These are phyloP conservation scores for Spathaspora sp. DNA, from an alignment of 805 yeast genomes.

Conservation along the genomic window DNA sequence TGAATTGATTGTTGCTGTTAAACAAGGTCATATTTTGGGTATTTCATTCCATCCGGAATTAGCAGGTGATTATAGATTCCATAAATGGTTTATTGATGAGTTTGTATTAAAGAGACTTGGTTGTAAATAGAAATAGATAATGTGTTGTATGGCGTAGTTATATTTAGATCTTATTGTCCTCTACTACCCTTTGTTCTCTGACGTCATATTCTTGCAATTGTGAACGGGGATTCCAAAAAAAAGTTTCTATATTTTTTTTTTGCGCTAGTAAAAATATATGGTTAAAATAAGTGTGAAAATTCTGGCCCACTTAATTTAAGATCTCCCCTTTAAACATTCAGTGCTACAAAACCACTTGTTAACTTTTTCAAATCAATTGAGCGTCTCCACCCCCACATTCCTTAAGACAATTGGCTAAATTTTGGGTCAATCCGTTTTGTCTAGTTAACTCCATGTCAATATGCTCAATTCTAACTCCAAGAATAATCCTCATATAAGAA, in stretches of 20 bases:
- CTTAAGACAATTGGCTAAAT: background rate
- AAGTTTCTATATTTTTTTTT: too few species aligned
- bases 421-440: background rate
- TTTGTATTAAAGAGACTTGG: slow-evolving; percentile 35
- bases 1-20: slow-evolving; percentile 63
- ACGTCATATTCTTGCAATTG: background rate
- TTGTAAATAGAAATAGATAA: too few species aligned
- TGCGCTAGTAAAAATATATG: too few species aligned
- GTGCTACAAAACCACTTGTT: background rate
- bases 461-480: background rate
- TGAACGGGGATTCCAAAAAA: background rate
- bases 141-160: background rate
- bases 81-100: slow-evolving; percentile 64
- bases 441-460: background rate
- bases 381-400: background rate
- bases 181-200: background rate
- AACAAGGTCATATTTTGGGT: slow-evolving; percentile 64
- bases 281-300: too few species aligned
- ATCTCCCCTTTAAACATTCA: background rate
- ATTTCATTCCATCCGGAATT: slow-evolving; percentile 83
- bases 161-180: background rate
- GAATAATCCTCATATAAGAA: background rate
- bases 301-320: background rate
- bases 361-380: background rate
- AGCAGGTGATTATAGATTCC: slow-evolving; percentile 54